A percentile compares a stretch with the other conserved stretches of the same genome.
Conservation (phyloP, 2,329 filamentous ascomycete genomes). For the Hansfordia pulvinata region DNA sequence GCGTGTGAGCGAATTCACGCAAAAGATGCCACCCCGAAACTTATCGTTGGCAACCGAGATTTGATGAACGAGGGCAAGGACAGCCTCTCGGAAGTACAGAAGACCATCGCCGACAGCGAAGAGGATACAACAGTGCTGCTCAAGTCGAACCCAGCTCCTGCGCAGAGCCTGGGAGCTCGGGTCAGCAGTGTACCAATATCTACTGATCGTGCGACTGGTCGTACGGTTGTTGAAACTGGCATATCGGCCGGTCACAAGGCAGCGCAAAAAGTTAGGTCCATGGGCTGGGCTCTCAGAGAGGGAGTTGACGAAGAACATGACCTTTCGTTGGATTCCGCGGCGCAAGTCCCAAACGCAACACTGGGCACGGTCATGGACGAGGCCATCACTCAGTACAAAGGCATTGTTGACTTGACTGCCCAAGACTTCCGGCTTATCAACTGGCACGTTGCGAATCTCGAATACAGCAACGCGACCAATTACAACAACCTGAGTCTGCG, state of each 20-base stretch:
- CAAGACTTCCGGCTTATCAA: constrained; percentile 86
- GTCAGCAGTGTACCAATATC: constrained; percentile 48
- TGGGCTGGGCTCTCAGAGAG: constrained; percentile 69
- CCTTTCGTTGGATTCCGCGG: constrained; percentile 56
- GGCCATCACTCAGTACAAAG: constrained; percentile 77
- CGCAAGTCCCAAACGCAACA: constrained; percentile 52
- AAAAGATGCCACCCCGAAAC: constrained; percentile 57
- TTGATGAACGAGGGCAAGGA: constrained; percentile 76
- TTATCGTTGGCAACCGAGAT: constrained; percentile 70
- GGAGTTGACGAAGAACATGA: constrained; percentile 50
- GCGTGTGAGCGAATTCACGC: constrained; percentile 79
- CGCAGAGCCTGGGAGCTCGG: constrained; percentile 37
- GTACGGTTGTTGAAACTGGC: constrained; percentile 57
- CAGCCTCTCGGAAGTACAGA: constrained; percentile 52
- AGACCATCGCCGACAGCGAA: constrained; percentile 62
- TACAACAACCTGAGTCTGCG: constrained; percentile 76
- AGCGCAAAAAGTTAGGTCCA: constrained; percentile 59
- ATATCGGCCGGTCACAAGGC: constrained; percentile 58
- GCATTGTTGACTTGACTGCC: constrained; percentile 67
- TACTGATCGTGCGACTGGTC: constrained; percentile 56
- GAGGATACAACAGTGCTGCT: constrained; percentile 50
- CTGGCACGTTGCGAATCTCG: constrained; percentile 96
- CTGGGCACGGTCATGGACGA: constrained; percentile 86
- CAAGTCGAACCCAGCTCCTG: constrained; percentile 36
- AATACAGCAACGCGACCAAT: constrained; percentile 92